A percentile compares a stretch with the other conserved stretches of the same genome.
Evolutionary conservation across 2,329 filamentous ascomycete genomes (phyloP).

Genomic region (Phyllosticta paracitricarpa): DNA sequence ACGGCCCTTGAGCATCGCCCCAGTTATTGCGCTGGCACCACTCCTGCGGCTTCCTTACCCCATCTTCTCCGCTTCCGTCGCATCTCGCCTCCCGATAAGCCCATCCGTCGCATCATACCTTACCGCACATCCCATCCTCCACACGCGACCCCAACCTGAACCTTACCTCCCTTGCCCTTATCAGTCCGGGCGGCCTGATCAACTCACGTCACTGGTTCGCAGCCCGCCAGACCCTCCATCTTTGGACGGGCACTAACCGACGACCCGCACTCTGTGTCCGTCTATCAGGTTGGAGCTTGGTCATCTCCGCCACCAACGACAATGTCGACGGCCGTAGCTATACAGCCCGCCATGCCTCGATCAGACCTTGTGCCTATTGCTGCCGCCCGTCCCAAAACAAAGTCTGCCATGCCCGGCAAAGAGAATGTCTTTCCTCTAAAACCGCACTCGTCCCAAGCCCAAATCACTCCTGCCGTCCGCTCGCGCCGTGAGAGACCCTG

Average conservation of each 20-base stretch:
- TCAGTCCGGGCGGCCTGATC: constrained; percentile 4
- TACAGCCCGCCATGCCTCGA: constrained; percentile 37
- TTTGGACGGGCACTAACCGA: constrained; percentile 5
- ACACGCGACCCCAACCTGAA: background rate
- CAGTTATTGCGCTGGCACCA: background rate
- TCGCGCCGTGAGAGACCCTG: constrained; percentile 31
- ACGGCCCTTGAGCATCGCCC: constrained; percentile 10
- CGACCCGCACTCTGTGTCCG: constrained; percentile 1
- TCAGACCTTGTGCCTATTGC: constrained; percentile 36
- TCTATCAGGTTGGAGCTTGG: background rate
- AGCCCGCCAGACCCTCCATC: background rate
- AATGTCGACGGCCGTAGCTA: constrained; percentile 40
- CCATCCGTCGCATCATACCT: background rate
- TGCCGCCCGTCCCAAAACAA: constrained; percentile 32
- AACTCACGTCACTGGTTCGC: constrained; percentile 8
- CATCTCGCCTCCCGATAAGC: constrained; percentile 3
- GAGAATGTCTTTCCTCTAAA: constrained; percentile 33
- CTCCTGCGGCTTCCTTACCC: background rate
- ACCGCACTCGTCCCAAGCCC: constrained; percentile 20
- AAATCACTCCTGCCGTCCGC: constrained; percentile 29
- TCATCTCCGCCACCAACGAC: constrained; percentile 14
- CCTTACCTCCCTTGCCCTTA: background rate
- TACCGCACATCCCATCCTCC: background rate
- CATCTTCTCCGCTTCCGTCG: background rate
- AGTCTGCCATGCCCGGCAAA: constrained; percentile 32